Percentiles rank a stretch among this genome's conserved stretches.
Evolutionary conservation across 257 asterid genomes (phyloP).

Genomic region (Hygrophila difformis): DNA sequence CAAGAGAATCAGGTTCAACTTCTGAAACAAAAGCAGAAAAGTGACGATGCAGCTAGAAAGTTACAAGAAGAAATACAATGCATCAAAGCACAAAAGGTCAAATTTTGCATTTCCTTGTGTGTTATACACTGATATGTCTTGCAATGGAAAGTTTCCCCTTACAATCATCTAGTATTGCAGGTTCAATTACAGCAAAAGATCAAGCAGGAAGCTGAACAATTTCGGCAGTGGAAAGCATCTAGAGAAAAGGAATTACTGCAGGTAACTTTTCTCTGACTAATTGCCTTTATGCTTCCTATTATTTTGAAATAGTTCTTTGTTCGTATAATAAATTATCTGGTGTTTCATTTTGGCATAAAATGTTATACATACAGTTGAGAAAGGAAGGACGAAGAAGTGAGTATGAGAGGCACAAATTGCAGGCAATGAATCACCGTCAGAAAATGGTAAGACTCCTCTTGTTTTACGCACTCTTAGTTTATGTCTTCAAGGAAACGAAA

Average conservation of each 20-base stretch:
- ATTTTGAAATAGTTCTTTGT: too few relatives aligned
- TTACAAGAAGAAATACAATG: slow-evolving; percentile 91
- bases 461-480: too few relatives aligned
- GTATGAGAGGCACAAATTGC: slow-evolving; percentile 93
- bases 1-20: slow-evolving; percentile 95
- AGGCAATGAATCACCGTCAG: slow-evolving; percentile 94
- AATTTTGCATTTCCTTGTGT: slow-evolving; percentile 8
- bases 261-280: slow-evolving; percentile 31
- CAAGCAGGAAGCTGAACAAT: slow-evolving; percentile 97
- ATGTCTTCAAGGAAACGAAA: too few relatives aligned
- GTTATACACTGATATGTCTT: neutral
- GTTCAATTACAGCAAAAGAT: slow-evolving; percentile 94
- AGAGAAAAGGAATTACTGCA: slow-evolving; percentile 92
- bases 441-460: slow-evolving; percentile 59
- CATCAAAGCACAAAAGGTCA: slow-evolving; percentile 95
- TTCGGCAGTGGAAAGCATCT: slow-evolving; percentile 97
- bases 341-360: neutral
- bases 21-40: slow-evolving; percentile 90
- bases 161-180: slow-evolving; percentile 31
- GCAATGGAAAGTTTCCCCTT: slow-evolving; percentile 13
- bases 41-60: slow-evolving; percentile 91
- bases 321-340: neutral
- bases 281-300: too few relatives aligned
- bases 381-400: slow-evolving; percentile 98
- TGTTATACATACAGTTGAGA: slow-evolving; percentile 47